Conservation (phyloP, 257 asterid species). For the Scutellaria minor region DNA sequence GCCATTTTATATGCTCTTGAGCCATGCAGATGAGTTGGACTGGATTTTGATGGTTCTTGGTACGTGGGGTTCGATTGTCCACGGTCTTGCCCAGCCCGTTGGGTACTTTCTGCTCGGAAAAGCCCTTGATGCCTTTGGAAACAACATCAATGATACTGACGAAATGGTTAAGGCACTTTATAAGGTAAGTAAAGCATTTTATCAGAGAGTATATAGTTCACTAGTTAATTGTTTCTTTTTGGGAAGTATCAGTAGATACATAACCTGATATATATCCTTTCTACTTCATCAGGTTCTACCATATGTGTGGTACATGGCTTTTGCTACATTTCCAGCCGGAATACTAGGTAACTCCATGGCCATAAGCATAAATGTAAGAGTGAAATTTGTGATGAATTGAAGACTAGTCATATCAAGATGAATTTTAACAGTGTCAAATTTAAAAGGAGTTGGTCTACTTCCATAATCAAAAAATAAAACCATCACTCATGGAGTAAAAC, state of each 20-base stretch:
- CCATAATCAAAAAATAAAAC: background rate
- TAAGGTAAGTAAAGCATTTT: slow-evolving; percentile 48
- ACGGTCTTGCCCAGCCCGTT: slow-evolving; percentile 80
- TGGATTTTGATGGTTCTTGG: slow-evolving; percentile 80
- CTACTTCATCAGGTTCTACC: slow-evolving; percentile 66
- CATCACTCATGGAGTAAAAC: background rate
- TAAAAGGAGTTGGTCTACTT: too few species aligned
- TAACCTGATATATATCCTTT: background rate
- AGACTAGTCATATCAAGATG: slow-evolving; percentile 1
- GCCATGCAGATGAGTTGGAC: slow-evolving; percentile 70
- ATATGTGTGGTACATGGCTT: slow-evolving; percentile 86
- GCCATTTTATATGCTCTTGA: slow-evolving; percentile 58
- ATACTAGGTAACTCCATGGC: slow-evolving; percentile 53
- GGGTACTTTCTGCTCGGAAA: slow-evolving; percentile 73
- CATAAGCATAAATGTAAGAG: slow-evolving; percentile 7
- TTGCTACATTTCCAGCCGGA: slow-evolving; percentile 90
- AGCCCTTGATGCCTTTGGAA: slow-evolving; percentile 79
- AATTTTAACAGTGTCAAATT: slow-evolving; percentile 1
- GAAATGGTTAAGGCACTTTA: slow-evolving; percentile 73
- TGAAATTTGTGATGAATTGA: background rate
- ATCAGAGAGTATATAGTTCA: background rate
- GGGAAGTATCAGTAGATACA: background rate
- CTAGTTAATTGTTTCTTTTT: background rate
- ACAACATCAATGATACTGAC: slow-evolving; percentile 50
- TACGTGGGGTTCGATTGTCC: slow-evolving; percentile 69